A percentile compares a stretch with the other conserved stretches of the same genome.
These are phyloP conservation scores for Juglanconis oblonga DNA, from an alignment of 2,329 filamentous ascomycete genomes.

Conservation along the genomic window DNA sequence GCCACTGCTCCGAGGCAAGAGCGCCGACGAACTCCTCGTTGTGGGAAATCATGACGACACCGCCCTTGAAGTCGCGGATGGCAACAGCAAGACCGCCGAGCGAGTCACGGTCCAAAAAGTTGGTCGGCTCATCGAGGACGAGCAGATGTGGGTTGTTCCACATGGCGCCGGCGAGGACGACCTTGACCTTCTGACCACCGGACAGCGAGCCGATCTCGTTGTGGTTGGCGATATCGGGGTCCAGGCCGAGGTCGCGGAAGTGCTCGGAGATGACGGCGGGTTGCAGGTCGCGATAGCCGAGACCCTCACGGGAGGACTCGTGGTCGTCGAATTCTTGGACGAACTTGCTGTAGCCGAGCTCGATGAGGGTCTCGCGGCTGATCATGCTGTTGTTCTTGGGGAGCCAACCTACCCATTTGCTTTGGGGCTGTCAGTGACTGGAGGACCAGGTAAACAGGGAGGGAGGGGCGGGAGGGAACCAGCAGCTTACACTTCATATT, in stretches of 20 bases:
- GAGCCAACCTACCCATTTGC: slow-evolving; percentile 83
- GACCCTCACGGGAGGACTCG: slow-evolving; percentile 96
- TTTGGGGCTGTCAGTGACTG: slow-evolving; percentile 31
- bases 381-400: slow-evolving; percentile 94
- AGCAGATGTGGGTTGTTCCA: slow-evolving; percentile 99
- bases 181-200: slow-evolving; percentile 98
- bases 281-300: slow-evolving; percentile 91
- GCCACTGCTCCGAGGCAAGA: slow-evolving; percentile 94
- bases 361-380: slow-evolving; percentile 83
- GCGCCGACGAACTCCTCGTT: slow-evolving; percentile 99
- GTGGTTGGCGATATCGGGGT: slow-evolving; percentile 98
- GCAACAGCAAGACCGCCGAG: slow-evolving; percentile 95
- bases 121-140: slow-evolving; percentile 97
- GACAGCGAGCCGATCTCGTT: slow-evolving; percentile 96
- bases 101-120: slow-evolving; percentile 98
- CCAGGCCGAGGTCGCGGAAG: slow-evolving; percentile 93
- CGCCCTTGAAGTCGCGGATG: slow-evolving; percentile 96
- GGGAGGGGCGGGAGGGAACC: background rate
- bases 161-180: slow-evolving; percentile 93
- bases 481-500: slow-evolving; percentile 80
- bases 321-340: slow-evolving; percentile 98
- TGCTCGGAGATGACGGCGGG: slow-evolving; percentile 95
- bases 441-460: background rate
- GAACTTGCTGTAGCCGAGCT: slow-evolving; percentile 86
- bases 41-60: slow-evolving; percentile 98